These are phyloP conservation scores for Fusarium floridanum DNA, from an alignment of 2,329 filamentous ascomycete genomes.

Conservation along the genomic window DNA sequence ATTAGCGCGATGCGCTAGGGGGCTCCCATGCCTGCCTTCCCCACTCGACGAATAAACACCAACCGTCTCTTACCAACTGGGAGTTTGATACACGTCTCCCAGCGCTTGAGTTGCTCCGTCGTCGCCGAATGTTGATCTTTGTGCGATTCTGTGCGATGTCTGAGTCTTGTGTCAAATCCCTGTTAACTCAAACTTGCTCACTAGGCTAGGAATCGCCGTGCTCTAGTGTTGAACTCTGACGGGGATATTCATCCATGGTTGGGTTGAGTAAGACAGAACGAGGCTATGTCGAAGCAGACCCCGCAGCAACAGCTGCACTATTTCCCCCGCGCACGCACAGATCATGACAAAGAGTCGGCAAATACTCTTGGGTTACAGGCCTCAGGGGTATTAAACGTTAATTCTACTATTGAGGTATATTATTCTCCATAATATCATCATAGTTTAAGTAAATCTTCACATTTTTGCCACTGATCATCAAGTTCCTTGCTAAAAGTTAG, in stretches of 20 bases:
- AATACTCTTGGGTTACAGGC: not conserved
- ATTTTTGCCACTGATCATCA: too few species aligned
- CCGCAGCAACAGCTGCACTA: not conserved
- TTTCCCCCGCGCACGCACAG: not conserved
- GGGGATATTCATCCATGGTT: slow-evolving; percentile 8
- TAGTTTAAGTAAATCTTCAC: too few species aligned
- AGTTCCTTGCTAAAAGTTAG: too few species aligned
- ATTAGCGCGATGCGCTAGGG: slow-evolving; percentile 40
- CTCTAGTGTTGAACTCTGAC: slow-evolving; percentile 9
- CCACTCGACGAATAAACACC: slow-evolving; percentile 22
- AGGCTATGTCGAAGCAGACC: slow-evolving; percentile 2
- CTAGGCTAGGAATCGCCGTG: not conserved
- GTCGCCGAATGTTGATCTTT: slow-evolving; percentile 3
- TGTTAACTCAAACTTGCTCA: slow-evolving; percentile 6
- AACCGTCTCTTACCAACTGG: slow-evolving; percentile 6
- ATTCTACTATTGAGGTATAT: too few species aligned
- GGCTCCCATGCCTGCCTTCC: slow-evolving; percentile 24
- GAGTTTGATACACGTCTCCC: not conserved
- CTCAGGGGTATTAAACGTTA: too few species aligned
- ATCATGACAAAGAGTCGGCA: slow-evolving; percentile 2
- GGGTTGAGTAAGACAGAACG: not conserved
- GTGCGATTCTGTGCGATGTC: not conserved
- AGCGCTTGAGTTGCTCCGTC: not conserved
- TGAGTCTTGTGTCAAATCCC: not conserved
- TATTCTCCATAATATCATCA: too few species aligned